Conservation (phyloP, 2,329 filamentous ascomycete genomes). For the Amesomyces nigricolor region DNA sequence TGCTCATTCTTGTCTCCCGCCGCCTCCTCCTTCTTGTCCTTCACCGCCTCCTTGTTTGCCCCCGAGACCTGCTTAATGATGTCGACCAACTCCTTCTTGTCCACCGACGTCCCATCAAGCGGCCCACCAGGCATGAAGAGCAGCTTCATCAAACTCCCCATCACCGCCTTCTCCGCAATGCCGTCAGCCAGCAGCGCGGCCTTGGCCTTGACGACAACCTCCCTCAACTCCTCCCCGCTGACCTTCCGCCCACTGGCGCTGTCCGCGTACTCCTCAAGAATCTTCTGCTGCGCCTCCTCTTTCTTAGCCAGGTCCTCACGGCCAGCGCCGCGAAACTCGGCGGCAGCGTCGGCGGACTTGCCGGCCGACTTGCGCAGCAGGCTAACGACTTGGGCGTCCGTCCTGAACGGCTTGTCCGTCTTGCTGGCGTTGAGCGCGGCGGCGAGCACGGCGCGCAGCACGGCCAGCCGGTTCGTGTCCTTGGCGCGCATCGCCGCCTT, state of each 20-base stretch:
- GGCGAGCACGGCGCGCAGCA: slow-evolving; percentile 63
- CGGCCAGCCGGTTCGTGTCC: slow-evolving; percentile 58
- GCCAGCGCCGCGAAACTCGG: slow-evolving; percentile 58
- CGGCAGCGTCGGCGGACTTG: slow-evolving; percentile 51
- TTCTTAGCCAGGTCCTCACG: slow-evolving; percentile 65
- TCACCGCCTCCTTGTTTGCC: neutral
- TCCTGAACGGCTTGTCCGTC: slow-evolving; percentile 61
- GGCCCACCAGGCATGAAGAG: slow-evolving; percentile 46
- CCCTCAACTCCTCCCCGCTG: slow-evolving; percentile 52
- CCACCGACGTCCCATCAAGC: slow-evolving; percentile 58
- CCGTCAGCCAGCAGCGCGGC: slow-evolving; percentile 45
- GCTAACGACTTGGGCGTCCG: slow-evolving; percentile 62
- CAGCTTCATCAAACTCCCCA: slow-evolving; percentile 60
- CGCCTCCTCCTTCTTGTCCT: no score
- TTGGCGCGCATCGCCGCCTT: slow-evolving; percentile 63
- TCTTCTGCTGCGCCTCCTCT: slow-evolving; percentile 58
- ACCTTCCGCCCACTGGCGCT: slow-evolving; percentile 55
- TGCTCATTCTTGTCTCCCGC: no score
- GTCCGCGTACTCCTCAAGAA: slow-evolving; percentile 61
- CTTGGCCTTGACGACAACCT: slow-evolving; percentile 46
- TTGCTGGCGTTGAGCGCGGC: slow-evolving; percentile 72
- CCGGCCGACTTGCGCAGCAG: slow-evolving; percentile 61
- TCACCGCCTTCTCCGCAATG: slow-evolving; percentile 39
- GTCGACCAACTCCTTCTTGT: slow-evolving; percentile 55
- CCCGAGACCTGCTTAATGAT: slow-evolving; percentile 49